Evolutionary conservation across 2,329 filamentous ascomycete genomes (phyloP), one percentile per base, ranked within the genome.

Genomic region (Achaetomium macrosporum): DNA sequence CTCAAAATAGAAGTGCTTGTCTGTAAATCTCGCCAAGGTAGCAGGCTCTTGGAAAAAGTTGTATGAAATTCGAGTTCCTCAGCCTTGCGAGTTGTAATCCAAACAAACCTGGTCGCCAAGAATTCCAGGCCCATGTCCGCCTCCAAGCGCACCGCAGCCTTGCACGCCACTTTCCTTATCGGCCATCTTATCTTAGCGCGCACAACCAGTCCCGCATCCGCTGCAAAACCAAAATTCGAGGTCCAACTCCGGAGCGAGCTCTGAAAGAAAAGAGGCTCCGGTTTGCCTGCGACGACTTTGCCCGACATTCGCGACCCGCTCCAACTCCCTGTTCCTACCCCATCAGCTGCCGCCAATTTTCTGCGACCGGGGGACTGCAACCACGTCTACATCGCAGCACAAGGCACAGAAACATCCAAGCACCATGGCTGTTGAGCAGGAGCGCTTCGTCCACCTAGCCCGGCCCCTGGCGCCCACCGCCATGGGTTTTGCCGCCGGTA

Each of bases 391-490:
- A 52, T 42, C 47, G 48, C 51, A 54, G 35, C 43, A 50, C 54
- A 25, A 25, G 25, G 25, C 19, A 50, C 47, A 51, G 57, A 59
- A 59, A 54, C 58, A 52, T 50, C 50, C 52, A 16, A 74, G n/a
- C 73, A 90, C 67, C 73, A 96, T 95, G 90, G 86, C 89, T 71
- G 76, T 82, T 68, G 76, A 84, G 70, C 79, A 82, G 66, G 87
- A 92, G 71, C 87, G 88, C 60, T 97, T 96, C 78, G 84, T 97
- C 67, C 93, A 99, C 73, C 86, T 99, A 63, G 86, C 92, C 68
- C 85, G 93, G 72, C 93, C 93, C 66, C 79, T 97, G 67, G 90
- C 90, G 71, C 90, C 90, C 63, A 84, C 86, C 59, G 77, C 82
- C 55, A 78, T 90, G 65, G 88, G 87, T 69, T 83, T 88, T 68